Conservation (phyloP, 768 basidiomycete genomes). For the Lactarius akahatsu region DNA sequence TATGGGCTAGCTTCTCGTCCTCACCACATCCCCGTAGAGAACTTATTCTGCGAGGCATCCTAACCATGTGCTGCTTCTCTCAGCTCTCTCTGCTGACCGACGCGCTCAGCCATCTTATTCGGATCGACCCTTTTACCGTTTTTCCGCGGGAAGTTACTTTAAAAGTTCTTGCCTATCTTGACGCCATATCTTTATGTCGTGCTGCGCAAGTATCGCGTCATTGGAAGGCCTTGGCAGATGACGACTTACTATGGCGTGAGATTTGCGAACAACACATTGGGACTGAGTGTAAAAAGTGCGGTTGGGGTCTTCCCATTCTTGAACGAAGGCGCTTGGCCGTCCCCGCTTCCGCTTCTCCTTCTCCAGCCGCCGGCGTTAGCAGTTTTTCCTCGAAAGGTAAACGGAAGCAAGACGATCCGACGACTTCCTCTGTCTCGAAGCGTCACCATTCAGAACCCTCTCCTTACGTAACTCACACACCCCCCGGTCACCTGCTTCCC, state of each 20-base stretch:
- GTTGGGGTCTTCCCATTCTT: conserved; percentile 93
- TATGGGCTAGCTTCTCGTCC: conserved; percentile 97
- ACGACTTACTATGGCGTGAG: conserved; percentile 90
- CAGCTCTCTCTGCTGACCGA: conserved; percentile 96
- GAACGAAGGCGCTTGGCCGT: conserved; percentile 62
- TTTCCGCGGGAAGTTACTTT: conserved; percentile 89
- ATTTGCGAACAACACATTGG: conserved; percentile 99
- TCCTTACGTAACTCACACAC: neutral
- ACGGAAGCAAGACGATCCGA: conserved; percentile 39
- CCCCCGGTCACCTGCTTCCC: conserved; percentile 1
- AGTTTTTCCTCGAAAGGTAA: conserved; percentile 37
- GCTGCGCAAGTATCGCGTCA: conserved; percentile 85
- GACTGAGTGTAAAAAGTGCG: conserved; percentile 93
- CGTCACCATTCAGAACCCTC: conserved; percentile 17
- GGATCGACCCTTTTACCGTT: conserved; percentile 90
- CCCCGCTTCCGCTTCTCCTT: conserved; percentile 39
- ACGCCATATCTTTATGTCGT: conserved; percentile 89
- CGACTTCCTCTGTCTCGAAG: conserved; percentile 21
- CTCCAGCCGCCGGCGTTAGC: conserved; percentile 32
- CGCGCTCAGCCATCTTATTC: conserved; percentile 86
- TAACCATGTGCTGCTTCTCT: conserved; percentile 99
- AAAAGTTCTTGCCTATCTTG: conserved; percentile 83
- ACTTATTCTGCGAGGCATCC: conserved; percentile 92
- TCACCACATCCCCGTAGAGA: conserved; percentile 89
- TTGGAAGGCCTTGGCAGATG: conserved; percentile 91